Evolutionary conservation across 108 stramenopile species (phyloP).

Genomic region (Nitzschia sp.): DNA sequence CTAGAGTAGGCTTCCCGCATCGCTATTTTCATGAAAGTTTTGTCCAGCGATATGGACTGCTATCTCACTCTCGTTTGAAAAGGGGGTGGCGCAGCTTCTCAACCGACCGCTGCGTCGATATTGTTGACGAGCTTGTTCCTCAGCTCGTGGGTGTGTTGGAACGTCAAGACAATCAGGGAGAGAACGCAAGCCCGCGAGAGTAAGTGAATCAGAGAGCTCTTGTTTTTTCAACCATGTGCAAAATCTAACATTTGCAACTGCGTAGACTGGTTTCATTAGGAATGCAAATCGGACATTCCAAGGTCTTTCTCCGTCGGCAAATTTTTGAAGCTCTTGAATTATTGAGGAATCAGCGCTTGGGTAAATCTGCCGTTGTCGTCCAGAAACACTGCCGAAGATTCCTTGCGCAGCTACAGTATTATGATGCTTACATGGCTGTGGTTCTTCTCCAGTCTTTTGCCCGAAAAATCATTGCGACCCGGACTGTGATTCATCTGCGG

Average conservation of each 20-base stretch:
- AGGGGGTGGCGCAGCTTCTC: not conserved
- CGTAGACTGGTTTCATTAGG: conserved; percentile 51
- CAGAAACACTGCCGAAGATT: conserved; percentile 47
- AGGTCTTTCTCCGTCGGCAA: conserved; percentile 82
- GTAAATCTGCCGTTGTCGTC: conserved; percentile 47
- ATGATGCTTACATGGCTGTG: conserved; percentile 11
- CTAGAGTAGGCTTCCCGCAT: conserved; percentile 97
- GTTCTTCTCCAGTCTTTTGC: conserved; percentile 39
- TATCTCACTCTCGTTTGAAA: conserved; percentile 21
- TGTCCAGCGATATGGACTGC: conserved; percentile 63
- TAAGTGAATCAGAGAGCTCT: not conserved
- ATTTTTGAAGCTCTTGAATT: conserved; percentile 83
- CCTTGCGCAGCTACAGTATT: conserved; percentile 34
- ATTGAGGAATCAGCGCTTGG: conserved; percentile 48
- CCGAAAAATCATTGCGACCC: conserved; percentile 33
- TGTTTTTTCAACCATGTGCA: not conserved
- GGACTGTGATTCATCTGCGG: conserved; percentile 16
- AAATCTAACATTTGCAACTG: not conserved
- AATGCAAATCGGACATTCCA: conserved; percentile 85
- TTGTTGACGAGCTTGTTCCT: conserved; percentile 15
- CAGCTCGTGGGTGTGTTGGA: conserved; percentile 15
- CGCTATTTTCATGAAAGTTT: conserved; percentile 90
- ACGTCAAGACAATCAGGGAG: not conserved
- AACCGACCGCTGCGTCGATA: conserved; percentile 13
- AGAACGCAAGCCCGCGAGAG: not conserved